Conservation (phyloP, 2,329 filamentous ascomycete species). For the Trichophyton benhamiae region DNA sequence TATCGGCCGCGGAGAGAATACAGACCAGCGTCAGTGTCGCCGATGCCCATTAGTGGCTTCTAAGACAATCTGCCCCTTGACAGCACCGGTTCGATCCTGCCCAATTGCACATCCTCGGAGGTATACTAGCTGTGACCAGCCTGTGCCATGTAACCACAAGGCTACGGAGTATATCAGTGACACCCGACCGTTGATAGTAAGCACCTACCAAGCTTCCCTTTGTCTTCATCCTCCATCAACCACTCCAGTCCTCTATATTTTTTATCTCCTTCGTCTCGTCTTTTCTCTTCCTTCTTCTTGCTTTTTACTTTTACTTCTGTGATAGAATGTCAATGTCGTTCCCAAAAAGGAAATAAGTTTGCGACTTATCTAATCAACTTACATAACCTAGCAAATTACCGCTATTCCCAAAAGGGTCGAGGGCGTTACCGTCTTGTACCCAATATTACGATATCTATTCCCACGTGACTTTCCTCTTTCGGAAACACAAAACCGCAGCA, state of each 20-base stretch:
- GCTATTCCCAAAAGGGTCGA: neutral
- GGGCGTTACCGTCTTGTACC: neutral
- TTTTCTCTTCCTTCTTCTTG: neutral
- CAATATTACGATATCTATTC: neutral
- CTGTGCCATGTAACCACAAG: neutral
- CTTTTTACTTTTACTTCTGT: neutral
- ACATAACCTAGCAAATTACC: neutral
- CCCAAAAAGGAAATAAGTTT: neutral
- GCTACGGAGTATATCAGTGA: neutral
- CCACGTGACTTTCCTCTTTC: neutral
- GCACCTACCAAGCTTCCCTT: neutral
- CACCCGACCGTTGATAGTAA: neutral
- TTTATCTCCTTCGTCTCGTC: neutral
- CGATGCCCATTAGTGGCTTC: neutral
- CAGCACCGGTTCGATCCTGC: neutral
- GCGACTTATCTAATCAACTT: neutral
- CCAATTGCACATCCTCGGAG: neutral
- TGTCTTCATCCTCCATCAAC: neutral
- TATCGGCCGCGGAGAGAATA: neutral
- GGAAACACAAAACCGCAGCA: neutral
- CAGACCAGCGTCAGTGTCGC: neutral
- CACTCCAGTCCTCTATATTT: neutral
- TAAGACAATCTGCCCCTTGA: neutral
- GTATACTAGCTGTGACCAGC: neutral
- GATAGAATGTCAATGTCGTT: neutral